phyloP scores from a whole-genome alignment of 2,329 filamentous ascomycete genomes.

The Fusarium mundagurra region DNA sequence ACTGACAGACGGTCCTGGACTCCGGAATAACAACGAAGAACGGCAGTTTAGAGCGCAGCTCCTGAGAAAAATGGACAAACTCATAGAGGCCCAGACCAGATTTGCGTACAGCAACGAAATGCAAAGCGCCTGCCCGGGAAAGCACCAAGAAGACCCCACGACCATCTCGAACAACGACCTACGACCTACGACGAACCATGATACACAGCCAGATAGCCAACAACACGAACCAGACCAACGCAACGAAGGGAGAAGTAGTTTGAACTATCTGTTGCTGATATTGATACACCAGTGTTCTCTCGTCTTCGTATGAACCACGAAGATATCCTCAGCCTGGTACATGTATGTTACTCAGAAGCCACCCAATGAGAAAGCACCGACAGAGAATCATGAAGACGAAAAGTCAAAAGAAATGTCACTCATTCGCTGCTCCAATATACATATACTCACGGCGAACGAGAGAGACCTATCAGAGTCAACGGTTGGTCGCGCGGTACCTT shows the following conservation, averaged over 20 bases:
- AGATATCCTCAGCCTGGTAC: background rate
- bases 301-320: background rate
- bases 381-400: background rate
- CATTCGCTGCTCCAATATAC: background rate
- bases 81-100: background rate
- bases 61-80: background rate
- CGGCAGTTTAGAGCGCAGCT: background rate
- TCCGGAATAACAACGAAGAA: background rate
- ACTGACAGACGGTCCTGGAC: background rate
- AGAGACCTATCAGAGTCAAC: background rate
- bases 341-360: background rate
- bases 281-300: background rate
- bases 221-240: background rate
- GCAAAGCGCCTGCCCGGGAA: background rate
- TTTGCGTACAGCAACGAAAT: background rate
- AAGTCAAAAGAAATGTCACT: background rate
- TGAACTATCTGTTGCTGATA: background rate
- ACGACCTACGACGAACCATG: background rate
- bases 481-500: background rate
- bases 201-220: background rate
- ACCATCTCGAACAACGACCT: background rate
- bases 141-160: no score
- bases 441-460: background rate
- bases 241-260: background rate
- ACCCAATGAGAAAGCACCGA: background rate